These are phyloP conservation scores for Nakazawaea ernobii DNA, from an alignment of 805 yeast genomes.

Conservation along the genomic window DNA sequence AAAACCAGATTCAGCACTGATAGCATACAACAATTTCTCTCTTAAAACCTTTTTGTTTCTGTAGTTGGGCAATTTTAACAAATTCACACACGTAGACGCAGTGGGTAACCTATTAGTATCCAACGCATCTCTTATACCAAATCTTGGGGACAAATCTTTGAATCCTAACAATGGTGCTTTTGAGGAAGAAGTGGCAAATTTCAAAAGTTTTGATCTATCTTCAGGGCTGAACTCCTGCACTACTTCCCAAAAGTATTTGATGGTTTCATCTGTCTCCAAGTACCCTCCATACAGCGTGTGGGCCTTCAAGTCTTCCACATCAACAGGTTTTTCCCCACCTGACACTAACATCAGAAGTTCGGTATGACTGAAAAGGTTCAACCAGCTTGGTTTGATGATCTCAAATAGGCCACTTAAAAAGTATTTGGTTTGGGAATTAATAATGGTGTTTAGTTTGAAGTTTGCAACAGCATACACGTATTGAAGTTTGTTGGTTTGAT, in stretches of 20 bases:
- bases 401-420: conserved; percentile 68
- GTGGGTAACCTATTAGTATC: conserved; percentile 69
- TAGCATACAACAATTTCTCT: conserved; percentile 69
- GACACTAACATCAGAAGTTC: conserved; percentile 83
- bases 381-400: conserved; percentile 69
- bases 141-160: conserved; percentile 61
- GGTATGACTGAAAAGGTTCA: conserved; percentile 75
- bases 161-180: conserved; percentile 91
- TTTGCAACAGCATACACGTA: conserved; percentile 76
- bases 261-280: conserved; percentile 47
- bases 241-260: conserved; percentile 68
- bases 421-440: conserved; percentile 51
- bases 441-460: conserved; percentile 64
- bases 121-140: conserved; percentile 65
- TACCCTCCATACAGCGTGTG: conserved; percentile 68
- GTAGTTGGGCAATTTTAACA: conserved; percentile 84
- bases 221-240: conserved; percentile 58
- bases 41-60: conserved; percentile 48
- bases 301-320: conserved; percentile 59
- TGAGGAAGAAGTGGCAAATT: conserved; percentile 89
- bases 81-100: conserved; percentile 88
- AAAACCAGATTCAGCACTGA: conserved; percentile 80
- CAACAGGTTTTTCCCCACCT: conserved; percentile 68
- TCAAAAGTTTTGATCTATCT: conserved; percentile 63
- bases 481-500: conserved; percentile 52